Conservation (phyloP, 2,329 filamentous ascomycete species). For the Fusarium nanum region DNA sequence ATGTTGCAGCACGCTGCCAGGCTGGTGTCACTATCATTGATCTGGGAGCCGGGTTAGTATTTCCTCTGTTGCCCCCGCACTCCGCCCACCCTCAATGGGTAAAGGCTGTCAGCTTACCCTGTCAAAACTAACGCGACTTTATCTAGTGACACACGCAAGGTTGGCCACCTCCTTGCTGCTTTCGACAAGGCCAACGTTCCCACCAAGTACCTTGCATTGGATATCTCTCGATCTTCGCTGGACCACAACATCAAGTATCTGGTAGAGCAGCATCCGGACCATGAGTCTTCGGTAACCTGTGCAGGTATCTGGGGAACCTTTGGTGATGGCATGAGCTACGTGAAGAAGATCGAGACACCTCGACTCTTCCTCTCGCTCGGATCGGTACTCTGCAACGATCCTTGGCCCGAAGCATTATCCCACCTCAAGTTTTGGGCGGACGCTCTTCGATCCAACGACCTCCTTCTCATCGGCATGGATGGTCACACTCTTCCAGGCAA, state of each 20-base stretch:
- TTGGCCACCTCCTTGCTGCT: slow-evolving; percentile 52
- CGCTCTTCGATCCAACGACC: slow-evolving; percentile 51
- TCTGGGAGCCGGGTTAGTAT: slow-evolving; percentile 56
- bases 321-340: slow-evolving; percentile 50
- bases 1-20: slow-evolving; percentile 49
- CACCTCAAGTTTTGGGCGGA: slow-evolving; percentile 53
- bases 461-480: slow-evolving; percentile 57
- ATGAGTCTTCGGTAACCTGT: slow-evolving; percentile 48
- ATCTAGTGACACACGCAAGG: slow-evolving; percentile 55
- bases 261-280: slow-evolving; percentile 44
- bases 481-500: slow-evolving; percentile 51
- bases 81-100: slow-evolving; percentile 20
- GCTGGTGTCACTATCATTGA: slow-evolving; percentile 53
- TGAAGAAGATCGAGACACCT: slow-evolving; percentile 47
- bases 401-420: slow-evolving; percentile 51
- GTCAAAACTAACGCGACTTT: slow-evolving; percentile 24
- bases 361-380: slow-evolving; percentile 56
- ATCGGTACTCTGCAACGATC: slow-evolving; percentile 57
- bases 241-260: slow-evolving; percentile 51
- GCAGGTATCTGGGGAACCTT: slow-evolving; percentile 57
- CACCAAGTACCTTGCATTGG: slow-evolving; percentile 54
- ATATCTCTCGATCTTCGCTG: slow-evolving; percentile 54
- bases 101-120: slow-evolving; percentile 35
- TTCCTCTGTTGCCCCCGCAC: slow-evolving; percentile 26
- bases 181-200: slow-evolving; percentile 49